These are phyloP conservation scores for Dendrocalamus latiflorus DNA, from an alignment of 202 grass and related monocot species.

Conservation along the genomic window DNA sequence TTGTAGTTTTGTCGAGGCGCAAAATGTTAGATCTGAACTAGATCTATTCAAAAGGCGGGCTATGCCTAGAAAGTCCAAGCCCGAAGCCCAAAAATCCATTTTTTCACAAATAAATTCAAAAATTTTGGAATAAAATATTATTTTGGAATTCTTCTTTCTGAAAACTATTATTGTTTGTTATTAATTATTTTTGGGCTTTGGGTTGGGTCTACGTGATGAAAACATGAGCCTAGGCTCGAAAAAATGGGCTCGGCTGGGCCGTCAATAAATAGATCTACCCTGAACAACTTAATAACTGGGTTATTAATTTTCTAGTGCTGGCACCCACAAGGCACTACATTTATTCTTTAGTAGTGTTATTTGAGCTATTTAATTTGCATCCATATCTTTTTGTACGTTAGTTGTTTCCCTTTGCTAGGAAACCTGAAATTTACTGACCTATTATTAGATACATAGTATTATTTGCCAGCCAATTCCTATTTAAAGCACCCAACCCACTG, in stretches of 20 bases:
- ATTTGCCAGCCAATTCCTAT: not conserved
- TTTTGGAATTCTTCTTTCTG: too few species aligned
- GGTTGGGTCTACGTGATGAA: not conserved
- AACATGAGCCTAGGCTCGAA: not conserved
- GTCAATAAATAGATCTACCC: not conserved
- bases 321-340: not conserved
- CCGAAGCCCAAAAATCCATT: not conserved
- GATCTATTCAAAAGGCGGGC: not conserved
- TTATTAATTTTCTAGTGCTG: not conserved
- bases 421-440: not conserved
- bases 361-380: not conserved
- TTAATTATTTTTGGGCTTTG: not conserved
- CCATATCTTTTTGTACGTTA: not conserved
- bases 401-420: not conserved
- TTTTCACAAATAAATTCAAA: not conserved
- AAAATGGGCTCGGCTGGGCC: fast-evolving
- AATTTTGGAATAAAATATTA: not conserved
- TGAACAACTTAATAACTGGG: not conserved
- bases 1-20: too few species aligned
- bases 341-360: not conserved
- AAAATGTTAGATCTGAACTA: not conserved
- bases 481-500: not conserved
- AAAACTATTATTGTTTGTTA: not conserved
- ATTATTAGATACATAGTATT: not conserved
- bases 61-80: not conserved